These are phyloP conservation scores for Podaxis sp. DNA, from an alignment of 768 basidiomycete genomes.

Conservation along the genomic window DNA sequence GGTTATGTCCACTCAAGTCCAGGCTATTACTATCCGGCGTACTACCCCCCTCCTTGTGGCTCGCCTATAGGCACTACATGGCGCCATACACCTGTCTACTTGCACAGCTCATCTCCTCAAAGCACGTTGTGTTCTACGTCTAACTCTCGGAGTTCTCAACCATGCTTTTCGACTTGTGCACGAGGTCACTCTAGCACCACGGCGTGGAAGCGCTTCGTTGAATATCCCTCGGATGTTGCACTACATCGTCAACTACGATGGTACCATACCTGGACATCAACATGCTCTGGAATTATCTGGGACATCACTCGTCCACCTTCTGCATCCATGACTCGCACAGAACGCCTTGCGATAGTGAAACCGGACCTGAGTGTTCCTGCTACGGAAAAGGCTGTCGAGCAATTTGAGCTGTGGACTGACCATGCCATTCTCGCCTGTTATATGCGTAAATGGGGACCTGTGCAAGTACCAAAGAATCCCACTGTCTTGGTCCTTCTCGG, in stretches of 20 bases:
- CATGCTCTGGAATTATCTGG: slow-evolving; percentile 33
- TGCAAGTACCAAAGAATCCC: slow-evolving; percentile 36
- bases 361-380: slow-evolving; percentile 33
- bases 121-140: not conserved
- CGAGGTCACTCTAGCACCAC: too few species aligned
- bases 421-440: slow-evolving; percentile 37
- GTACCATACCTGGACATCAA: not conserved
- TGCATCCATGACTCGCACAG: slow-evolving; percentile 32
- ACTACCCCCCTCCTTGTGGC: not conserved
- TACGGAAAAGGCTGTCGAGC: slow-evolving; percentile 28
- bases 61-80: not conserved
- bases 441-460: slow-evolving; percentile 52
- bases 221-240: slow-evolving; percentile 4
- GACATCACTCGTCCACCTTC: slow-evolving; percentile 40
- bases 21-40: not conserved
- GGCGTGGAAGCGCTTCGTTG: not conserved
- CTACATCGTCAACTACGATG: slow-evolving; percentile 1
- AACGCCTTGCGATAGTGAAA: slow-evolving; percentile 27
- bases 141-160: not conserved
- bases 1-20: not conserved
- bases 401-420: slow-evolving; percentile 39
- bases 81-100: not conserved
- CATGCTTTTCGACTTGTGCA: not conserved
- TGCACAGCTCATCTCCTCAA: not conserved
- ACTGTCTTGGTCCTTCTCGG: slow-evolving; percentile 48